These are phyloP conservation scores for Leccinum uliginosum DNA, from an alignment of 768 basidiomycete species.

Conservation along the genomic window DNA sequence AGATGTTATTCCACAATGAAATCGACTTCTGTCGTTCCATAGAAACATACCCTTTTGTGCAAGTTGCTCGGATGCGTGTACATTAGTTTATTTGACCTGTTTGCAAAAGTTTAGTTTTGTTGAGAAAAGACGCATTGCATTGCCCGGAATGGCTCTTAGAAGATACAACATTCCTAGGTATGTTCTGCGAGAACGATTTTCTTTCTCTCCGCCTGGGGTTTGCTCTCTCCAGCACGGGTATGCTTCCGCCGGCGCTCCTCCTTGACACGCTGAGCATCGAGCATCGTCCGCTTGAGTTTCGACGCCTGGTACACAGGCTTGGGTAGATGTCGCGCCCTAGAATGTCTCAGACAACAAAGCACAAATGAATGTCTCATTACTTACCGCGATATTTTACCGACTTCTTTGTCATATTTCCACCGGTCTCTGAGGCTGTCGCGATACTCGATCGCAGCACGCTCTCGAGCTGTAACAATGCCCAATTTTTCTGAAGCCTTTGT, in stretches of 20 bases:
- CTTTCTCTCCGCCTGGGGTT: constrained; percentile 90
- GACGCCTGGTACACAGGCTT: constrained; percentile 86
- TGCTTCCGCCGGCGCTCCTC: constrained; percentile 91
- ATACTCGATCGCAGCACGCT: constrained; percentile 91
- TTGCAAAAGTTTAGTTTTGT: neutral
- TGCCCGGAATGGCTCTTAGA: constrained; percentile 4
- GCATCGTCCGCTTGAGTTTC: constrained; percentile 88
- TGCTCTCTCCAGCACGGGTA: constrained; percentile 77
- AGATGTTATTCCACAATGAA: constrained; percentile 28
- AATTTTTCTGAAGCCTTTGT: constrained; percentile 88
- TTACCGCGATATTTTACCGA: constrained; percentile 77
- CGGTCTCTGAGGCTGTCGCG: constrained; percentile 80
- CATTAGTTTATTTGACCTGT: neutral
- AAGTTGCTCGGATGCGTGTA: constrained; percentile 1
- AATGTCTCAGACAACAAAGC: constrained; percentile 1
- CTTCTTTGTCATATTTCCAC: constrained; percentile 82
- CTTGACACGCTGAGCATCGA: constrained; percentile 84
- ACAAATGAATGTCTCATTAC: constrained; percentile 23
- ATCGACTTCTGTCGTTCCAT: neutral
- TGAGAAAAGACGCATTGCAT: constrained; percentile 5
- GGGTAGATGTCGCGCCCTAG: constrained; percentile 77
- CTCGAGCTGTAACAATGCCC: constrained; percentile 85
- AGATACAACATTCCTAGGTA: constrained; percentile 26
- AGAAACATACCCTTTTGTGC: constrained; percentile 2
- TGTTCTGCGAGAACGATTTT: constrained; percentile 83